Percentiles rank a stretch among this genome's conserved stretches.
phyloP scores from a whole-genome alignment of 2,329 filamentous ascomycete genomes.

The Cladosporium halotolerans region DNA sequence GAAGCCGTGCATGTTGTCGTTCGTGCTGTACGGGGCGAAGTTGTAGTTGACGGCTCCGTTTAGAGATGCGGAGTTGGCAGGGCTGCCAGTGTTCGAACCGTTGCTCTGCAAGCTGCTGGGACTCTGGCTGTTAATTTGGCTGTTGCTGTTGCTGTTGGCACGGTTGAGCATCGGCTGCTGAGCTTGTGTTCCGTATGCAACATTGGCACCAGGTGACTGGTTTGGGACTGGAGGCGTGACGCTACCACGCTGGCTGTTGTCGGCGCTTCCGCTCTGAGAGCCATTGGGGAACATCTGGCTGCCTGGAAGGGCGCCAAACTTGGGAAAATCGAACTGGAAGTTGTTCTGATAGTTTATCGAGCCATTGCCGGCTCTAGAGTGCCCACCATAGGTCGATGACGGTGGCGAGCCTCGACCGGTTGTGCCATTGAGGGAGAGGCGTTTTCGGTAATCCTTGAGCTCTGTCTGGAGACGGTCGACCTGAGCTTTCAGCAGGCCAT shows the following conservation, averaged over 20 bases:
- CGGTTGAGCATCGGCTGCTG: slow-evolving; percentile 19
- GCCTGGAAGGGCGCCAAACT: slow-evolving; percentile 70
- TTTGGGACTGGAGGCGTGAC: slow-evolving; percentile 20
- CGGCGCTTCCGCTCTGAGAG: slow-evolving; percentile 9
- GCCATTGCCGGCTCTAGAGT: background rate
- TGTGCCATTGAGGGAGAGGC: slow-evolving; percentile 57
- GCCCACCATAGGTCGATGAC: background rate
- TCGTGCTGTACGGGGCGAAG: slow-evolving; percentile 27
- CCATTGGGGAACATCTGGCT: slow-evolving; percentile 42
- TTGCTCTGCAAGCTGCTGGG: slow-evolving; percentile 22
- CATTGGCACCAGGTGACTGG: slow-evolving; percentile 16
- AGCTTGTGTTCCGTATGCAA: slow-evolving; percentile 12
- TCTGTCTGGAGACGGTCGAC: slow-evolving; percentile 82
- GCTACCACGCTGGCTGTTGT: slow-evolving; percentile 32
- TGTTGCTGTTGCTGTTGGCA: slow-evolving; percentile 26
- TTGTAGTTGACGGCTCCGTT: slow-evolving; percentile 12
- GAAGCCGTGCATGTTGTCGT: slow-evolving; percentile 31
- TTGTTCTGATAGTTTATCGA: slow-evolving; percentile 44
- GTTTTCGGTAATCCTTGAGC: slow-evolving; percentile 84
- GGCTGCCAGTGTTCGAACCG: slow-evolving; percentile 21
- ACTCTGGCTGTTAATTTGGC: slow-evolving; percentile 31
- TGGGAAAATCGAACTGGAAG: slow-evolving; percentile 94
- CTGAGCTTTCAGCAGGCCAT: slow-evolving; percentile 74
- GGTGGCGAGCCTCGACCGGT: slow-evolving; percentile 51
- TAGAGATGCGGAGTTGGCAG: slow-evolving; percentile 9